Base-by-base conservation (phyloP, 495 filamentous ascomycete genomes). In the Aspergillus heteromorphus region DNA sequence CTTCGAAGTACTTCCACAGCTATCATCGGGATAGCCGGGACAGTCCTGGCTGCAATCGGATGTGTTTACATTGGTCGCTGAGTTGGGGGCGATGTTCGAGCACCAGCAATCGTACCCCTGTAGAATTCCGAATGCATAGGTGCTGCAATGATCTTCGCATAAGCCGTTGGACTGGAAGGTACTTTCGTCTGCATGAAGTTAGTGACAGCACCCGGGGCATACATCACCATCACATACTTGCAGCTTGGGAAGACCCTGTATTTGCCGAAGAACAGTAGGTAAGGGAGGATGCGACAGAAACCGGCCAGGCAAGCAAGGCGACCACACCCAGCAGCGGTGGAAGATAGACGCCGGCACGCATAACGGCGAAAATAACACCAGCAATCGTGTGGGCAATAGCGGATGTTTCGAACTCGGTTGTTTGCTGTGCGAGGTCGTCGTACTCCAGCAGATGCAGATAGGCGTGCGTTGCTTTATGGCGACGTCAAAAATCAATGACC, bases 31-130 rank as follows among this genome's bases (percentile, higher is more conserved):
- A 62, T 82, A 92, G 17, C 87, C 88, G 21, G 87, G 87, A 59
- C 88, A 92, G 5, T 51, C 43, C 7, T 71, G 60, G 54, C 72
- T 72, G 67, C 88, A 92, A 14, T 80, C 66, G 17, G 66, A 60
- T 0, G 48, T 49, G 38, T 59, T 51, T 34, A 67, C 19, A 62
- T 67, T 59, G 55, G 67, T 66, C 20, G 73, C 71, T 16, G 73
- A 60, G 13, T 71, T 73, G 0, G 88, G 88, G 11, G 72, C 74
- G 57, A 85, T 85, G 58, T 92, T 82, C 2, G 86, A 85, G 66
- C 88, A 92, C 88, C 88, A 92, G 70, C 88, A 92, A 29, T 69
- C 66, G 18, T 81, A 71, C 17, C 71, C 76, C 59, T 86, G 84
- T 16, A 91, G 58, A 29, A 92, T 65, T 14, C 78, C 88, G 62